These are phyloP conservation scores for Hypericum perforatum DNA, from an alignment of 345 rosid species.

Conservation along the genomic window DNA sequence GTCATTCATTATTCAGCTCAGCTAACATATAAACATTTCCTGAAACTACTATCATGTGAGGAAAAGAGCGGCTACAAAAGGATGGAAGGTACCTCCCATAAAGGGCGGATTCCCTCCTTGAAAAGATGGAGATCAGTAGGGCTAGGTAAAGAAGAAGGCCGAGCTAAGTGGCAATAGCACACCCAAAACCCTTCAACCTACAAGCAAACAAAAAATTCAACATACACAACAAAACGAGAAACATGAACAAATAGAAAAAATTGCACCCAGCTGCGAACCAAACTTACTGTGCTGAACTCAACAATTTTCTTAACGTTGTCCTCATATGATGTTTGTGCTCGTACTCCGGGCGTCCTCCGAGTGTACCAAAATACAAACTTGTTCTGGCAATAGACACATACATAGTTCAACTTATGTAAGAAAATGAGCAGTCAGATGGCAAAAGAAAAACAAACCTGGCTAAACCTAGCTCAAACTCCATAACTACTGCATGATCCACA, in stretches of 20 bases:
- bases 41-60: too few relatives aligned
- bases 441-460: not conserved
- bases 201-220: not conserved
- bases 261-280: not conserved
- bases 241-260: too few relatives aligned
- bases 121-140: conserved; percentile 93
- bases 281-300: conserved; percentile 83
- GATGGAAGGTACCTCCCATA: conserved; percentile 64
- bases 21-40: too few relatives aligned
- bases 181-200: conserved; percentile 93
- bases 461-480: not conserved
- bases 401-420: conserved; percentile 3
- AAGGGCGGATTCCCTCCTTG: conserved; percentile 83
- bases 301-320: conserved; percentile 89
- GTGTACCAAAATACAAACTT: conserved; percentile 96
- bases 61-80: too few relatives aligned
- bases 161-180: conserved; percentile 85
- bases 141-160: conserved; percentile 75
- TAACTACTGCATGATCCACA: too few relatives aligned
- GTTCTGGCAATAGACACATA: conserved; percentile 36
- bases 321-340: conserved; percentile 81
- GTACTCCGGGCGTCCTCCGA: conserved; percentile 82
- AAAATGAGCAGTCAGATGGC: not conserved
- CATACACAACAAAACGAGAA: too few relatives aligned
- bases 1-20: too few relatives aligned